Base-by-base conservation (phyloP, 139 green algal genomes). In the Limnomonas spitsbergensis region DNA sequence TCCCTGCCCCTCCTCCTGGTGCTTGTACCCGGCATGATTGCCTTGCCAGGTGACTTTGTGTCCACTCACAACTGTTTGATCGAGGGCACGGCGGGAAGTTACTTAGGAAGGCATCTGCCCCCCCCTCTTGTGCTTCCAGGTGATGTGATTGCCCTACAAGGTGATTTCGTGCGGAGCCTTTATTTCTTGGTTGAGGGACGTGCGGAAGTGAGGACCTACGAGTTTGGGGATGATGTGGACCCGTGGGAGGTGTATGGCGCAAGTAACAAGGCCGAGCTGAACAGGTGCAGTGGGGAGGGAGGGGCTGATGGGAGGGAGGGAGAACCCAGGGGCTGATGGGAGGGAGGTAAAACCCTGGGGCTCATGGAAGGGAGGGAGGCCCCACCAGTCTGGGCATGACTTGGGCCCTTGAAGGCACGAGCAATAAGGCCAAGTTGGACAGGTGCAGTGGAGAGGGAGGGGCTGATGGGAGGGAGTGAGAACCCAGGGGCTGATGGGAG, bases 181-280 rank as follows among this genome's bases (percentile, higher is more conserved):
- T 82, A 42, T 35, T 82, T 82, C 77, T 67, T 82, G 36, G 31
- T 31, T 4, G 68, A 82, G 68, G 77, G 77, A 29, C 56, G 73
- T 20, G 66, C 75, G 38, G 77, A 82, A 14, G 14, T 82, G 6
- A 67, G 66, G 40, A 61, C 47, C 20, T 61, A 61, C 47, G 14
- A 29, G 47, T 61, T 61, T 61, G 47, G 20, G 14, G 47, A 61
- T 61, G 47, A 61, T 61, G 47, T 20, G 14, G 47, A 61, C 20
- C 47, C 47, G 14, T 61, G 47, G 47, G 47, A 61, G 20, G 20
- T 61, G 20, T 61, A 61, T 61, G 20, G 47, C 47, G 14, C 20
- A 20, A 29, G 47, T 20, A 61, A 61, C 47, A 61, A 61, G 47
- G 20, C 14, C 14, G 47, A 61, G 20, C 20, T 61, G 14, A 20